Base-by-base conservation (phyloP, 139 green algal genomes). In the Volvox africanus region DNA sequence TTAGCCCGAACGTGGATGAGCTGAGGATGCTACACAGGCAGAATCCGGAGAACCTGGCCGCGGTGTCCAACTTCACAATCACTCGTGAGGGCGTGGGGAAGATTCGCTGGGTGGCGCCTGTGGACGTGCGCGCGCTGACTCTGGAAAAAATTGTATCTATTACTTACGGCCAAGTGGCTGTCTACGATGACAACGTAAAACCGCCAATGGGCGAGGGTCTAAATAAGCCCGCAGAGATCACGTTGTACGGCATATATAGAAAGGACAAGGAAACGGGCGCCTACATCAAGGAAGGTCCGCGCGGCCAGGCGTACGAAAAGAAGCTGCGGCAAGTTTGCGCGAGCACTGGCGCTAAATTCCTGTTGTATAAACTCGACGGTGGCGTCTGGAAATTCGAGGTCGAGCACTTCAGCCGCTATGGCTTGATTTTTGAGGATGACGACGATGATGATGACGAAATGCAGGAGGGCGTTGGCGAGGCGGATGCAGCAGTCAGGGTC, bases 371-470 rank as follows among this genome's bases (percentile, higher is more conserved):
- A 75, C 37, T 93, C 0, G 89, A 95, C 28, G 94, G 84, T 21
- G 97, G 97, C 55, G 95, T 95, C 11, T 99, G 97, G 97, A 92
- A 89, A 37, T 99, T 99, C 90, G 90, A 96, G 86, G 97, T 96
- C 73, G 96, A 99, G 81, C 97, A 99, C 93, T 99, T 99, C 90
- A 98, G 95, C 92, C 95, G 94, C 71, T 99, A 99, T 82, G 97
- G 96, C 17, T 91, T 98, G 30, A 80, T 95, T 22, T 83, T 95
- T 35, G 93, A 96, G 13, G 89, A 93, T 11, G 95, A 96, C 37
- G 94, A 96, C 2, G 91, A 93, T n/a, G 44, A 14, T 55, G 44
- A 55, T 55, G 44, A 55, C 65, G 65, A 73, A 28, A 73, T 28
- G 65, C 65, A 73, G 85, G 85, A 89, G 69, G 85, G 85, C 69